Conservation (phyloP, 306 rosid species). For the Sicyos edulis region DNA sequence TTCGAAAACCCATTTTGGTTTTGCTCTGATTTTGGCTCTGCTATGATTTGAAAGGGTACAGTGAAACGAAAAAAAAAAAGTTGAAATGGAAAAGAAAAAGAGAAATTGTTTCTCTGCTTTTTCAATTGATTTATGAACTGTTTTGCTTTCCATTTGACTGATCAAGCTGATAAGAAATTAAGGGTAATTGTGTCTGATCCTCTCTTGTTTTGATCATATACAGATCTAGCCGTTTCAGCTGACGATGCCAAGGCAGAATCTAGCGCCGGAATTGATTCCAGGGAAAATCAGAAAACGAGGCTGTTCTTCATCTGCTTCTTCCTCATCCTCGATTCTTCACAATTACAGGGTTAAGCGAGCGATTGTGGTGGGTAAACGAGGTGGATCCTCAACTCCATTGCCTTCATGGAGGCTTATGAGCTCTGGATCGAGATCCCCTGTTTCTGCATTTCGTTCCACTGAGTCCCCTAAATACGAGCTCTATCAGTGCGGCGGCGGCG, state of each 20-base stretch:
- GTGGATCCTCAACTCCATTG: slow-evolving; percentile 83
- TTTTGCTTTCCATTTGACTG: neutral
- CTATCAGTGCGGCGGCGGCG: slow-evolving; percentile 29
- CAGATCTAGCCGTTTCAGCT: slow-evolving; percentile 17
- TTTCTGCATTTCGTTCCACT: slow-evolving; percentile 44
- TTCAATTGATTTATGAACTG: neutral
- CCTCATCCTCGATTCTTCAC: slow-evolving; percentile 73
- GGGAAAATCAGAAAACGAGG: slow-evolving; percentile 97
- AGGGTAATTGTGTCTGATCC: neutral
- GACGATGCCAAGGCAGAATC: slow-evolving; percentile 63
- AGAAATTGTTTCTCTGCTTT: neutral
- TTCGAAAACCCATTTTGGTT: neutral
- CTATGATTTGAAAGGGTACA: slow-evolving; percentile 18
- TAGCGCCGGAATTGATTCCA: slow-evolving; percentile 58
- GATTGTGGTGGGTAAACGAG: slow-evolving; percentile 67
- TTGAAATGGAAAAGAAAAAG: slow-evolving; percentile 13
- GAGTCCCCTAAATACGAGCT: slow-evolving; percentile 58
- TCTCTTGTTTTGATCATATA: neutral
- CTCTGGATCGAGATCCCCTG: slow-evolving; percentile 64
- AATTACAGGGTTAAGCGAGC: slow-evolving; percentile 90
- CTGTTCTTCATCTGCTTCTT: slow-evolving; percentile 84
- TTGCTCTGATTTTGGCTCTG: slow-evolving; percentile 14
- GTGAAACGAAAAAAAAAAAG: neutral
- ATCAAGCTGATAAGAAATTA: neutral
- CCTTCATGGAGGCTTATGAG: slow-evolving; percentile 82